phyloP scores from a whole-genome alignment of 2,329 filamentous ascomycete genomes.

The Colletotrichum ledebouriae region DNA sequence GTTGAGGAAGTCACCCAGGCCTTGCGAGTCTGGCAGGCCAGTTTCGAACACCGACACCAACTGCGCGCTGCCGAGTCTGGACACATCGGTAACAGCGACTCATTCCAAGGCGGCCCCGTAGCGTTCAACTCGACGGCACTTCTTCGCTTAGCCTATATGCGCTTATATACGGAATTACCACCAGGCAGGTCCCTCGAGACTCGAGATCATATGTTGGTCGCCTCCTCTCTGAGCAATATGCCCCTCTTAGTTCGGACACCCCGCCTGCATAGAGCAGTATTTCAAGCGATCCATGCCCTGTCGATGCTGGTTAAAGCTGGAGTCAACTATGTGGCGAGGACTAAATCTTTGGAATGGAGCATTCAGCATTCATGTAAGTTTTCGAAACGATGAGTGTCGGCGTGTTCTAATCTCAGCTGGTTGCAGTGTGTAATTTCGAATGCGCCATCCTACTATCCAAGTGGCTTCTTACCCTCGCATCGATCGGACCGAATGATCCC shows the following conservation, averaged over 20 bases:
- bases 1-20: conserved; percentile 69
- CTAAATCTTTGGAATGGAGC: conserved; percentile 73
- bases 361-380: conserved; percentile 72
- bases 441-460: conserved; percentile 72
- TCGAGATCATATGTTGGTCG: conserved; percentile 72
- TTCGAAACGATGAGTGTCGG: conserved; percentile 1
- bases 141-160: conserved; percentile 72
- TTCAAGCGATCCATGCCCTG: conserved; percentile 77
- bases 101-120: conserved; percentile 70
- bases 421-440: conserved; percentile 70
- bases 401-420: conserved; percentile 41
- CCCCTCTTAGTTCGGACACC: conserved; percentile 70
- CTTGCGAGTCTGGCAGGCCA: conserved; percentile 69
- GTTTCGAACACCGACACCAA: conserved; percentile 69
- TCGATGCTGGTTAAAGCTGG: conserved; percentile 75
- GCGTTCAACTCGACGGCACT: conserved; percentile 75
- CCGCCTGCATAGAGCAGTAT: conserved; percentile 72
- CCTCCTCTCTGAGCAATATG: conserved; percentile 69
- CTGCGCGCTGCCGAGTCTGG: conserved; percentile 63
- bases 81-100: conserved; percentile 62
- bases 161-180: conserved; percentile 75
- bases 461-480: conserved; percentile 70
- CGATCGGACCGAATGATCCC: conserved; percentile 63
- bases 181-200: conserved; percentile 74
- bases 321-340: conserved; percentile 72